These are phyloP conservation scores for Alternaria ethzedia DNA, from an alignment of 2,329 filamentous ascomycete genomes.

Conservation along the genomic window DNA sequence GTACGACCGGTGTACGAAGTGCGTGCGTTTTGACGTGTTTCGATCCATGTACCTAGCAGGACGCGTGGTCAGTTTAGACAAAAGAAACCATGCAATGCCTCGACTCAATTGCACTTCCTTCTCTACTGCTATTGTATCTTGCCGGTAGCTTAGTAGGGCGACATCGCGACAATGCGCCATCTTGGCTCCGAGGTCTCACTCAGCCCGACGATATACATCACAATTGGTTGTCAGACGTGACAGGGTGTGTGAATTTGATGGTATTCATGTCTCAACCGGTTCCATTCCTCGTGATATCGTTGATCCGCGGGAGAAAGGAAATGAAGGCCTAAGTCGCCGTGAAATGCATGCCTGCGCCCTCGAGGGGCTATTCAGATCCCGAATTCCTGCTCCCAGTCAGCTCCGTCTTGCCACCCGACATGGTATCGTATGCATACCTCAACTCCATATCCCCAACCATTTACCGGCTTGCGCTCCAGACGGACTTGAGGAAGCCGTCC, in stretches of 20 bases:
- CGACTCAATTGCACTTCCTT: not conserved
- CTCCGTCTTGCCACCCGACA: not conserved
- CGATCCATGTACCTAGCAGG: not conserved
- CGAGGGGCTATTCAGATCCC: constrained; percentile 34
- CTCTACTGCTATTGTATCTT: not conserved
- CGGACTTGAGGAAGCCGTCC: constrained; percentile 95
- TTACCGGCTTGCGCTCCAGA: constrained; percentile 80
- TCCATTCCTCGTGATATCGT: constrained; percentile 44
- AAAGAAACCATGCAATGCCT: not conserved
- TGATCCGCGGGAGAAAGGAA: constrained; percentile 34
- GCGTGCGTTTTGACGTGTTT: not conserved
- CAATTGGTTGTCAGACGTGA: not conserved
- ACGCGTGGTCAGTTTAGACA: not conserved
- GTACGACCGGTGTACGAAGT: not conserved
- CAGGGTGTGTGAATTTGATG: constrained; percentile 38
- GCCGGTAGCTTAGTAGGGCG: not conserved
- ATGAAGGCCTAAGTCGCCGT: constrained; percentile 37
- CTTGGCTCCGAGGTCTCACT: not conserved
- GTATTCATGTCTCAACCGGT: constrained; percentile 36
- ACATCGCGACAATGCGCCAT: not conserved
- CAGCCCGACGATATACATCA: constrained; percentile 1
- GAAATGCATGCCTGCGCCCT: constrained; percentile 36
- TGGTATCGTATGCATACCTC: constrained; percentile 25
- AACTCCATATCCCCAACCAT: constrained; percentile 41
- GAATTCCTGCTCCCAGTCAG: constrained; percentile 37